Base-by-base conservation (phyloP, 2,329 filamentous ascomycete genomes). In the Fusarium albosuccineum region DNA sequence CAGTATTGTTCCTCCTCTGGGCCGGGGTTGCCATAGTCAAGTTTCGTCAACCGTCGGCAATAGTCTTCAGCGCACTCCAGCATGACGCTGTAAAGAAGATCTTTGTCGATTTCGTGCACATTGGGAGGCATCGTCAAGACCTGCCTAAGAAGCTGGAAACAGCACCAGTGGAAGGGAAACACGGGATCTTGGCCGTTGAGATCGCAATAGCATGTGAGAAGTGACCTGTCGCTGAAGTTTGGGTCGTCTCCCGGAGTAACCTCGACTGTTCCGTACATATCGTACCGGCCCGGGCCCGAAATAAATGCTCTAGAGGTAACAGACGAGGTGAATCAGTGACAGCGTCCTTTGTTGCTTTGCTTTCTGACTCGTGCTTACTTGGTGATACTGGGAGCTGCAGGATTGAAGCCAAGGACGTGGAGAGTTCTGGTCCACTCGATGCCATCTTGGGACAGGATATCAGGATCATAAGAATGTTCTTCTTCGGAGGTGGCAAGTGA, bases 101-200 rank as follows among this genome's bases (percentile, higher is more conserved):
- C 44, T 8, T 57, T 50, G 37, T 57, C 45, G 17, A 57, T 34
- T 11, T 17, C 26, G 10, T 27, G 48, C 6, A 27, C 29, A 39
- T 50, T 27, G 2, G 29, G 11, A 16, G 45, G 17, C n/a, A 27
- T 42, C 6, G n/a, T 50, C 36, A 57, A 44, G 5, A 22, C 17
- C 29, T 16, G 29, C 14, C 34, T 33, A 9, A 57, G 27, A 9
- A 57, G 13, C 6, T 41, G 5, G 26, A 41, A 57, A 27, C 54
- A 57, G 16, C 46, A 44, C 54, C 54, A 57, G 10, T 57, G 54
- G 22, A 57, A 57, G 0, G 54, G 54, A 36, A 50, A 57, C 14
- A 50, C 37, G 5, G 54, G 54, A 29, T 57, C 45, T 3, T n/a
- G 36, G 14, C 46, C 33, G 16, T 50, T 36, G 8, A 50, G 44